Base-by-base conservation (phyloP, 2,329 filamentous ascomycete species). In the Fusarium compactum region DNA sequence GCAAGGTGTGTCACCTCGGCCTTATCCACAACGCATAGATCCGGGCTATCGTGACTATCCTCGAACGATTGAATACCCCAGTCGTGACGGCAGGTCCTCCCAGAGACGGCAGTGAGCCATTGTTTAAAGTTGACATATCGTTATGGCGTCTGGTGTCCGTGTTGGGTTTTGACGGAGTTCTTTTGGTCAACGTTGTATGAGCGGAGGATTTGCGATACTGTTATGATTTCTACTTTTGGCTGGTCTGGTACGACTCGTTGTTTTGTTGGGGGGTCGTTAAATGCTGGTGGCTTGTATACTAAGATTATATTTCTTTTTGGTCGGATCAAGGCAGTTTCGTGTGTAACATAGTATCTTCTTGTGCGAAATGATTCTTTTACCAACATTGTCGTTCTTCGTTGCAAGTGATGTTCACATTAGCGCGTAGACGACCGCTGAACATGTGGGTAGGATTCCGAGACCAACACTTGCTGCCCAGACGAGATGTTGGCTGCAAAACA, bases 401-500 rank as follows among this genome's bases (percentile, higher is more conserved):
- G 25, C 6, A 11, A 7, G 29, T n/a, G 24, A 41, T 27, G 14
- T 15, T 10, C 22, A 18, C 6, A 44, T 16, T 15, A 30, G 50
- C 27, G 22, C 25, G 15, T 15, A 11, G 25, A 14, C 25, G 24
- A 11, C 6, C 29, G 44, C 18, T 15, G 22, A 12, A 38, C 25
- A n/a, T 53, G 11, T 45, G n/a, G 5, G 44, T 52, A 18, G 34
- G 8, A 24, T 54, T 22, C 29, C 18, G 16, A 24, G 18, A 30
- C 32, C n/a, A 32, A 25, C 29, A 64, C 20, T 27, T 43, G 27
- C 29, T 43, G 50, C 45, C 41, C 34, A 24, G 8, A 30, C 20
- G 16, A 32, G 16, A n/a, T 65, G 29, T 58, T 66, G 62, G 62
- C 45, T 71, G 58, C 63, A 59, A 27, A 20, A 10, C 22, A n/a